phyloP scores from a whole-genome alignment of 179 eudicot genomes.

The Camellia oleifera region DNA sequence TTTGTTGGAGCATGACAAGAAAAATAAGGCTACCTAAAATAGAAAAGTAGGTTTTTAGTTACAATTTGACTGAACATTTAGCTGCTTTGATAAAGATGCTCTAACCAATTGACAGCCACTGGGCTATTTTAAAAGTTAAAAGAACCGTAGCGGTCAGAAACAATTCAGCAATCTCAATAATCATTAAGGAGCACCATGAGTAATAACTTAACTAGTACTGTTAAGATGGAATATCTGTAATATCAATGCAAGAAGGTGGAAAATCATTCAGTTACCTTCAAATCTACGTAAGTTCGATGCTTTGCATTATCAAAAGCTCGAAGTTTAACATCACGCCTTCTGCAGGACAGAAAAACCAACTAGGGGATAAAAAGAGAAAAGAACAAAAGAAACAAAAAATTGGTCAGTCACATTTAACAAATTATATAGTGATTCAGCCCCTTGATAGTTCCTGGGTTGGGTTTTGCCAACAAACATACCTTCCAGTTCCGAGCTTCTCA shows the following conservation, averaged over 20 bases:
- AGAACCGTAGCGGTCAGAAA: not conserved
- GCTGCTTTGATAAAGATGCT: too few species aligned
- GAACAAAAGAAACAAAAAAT: too few species aligned
- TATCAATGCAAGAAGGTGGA: not conserved
- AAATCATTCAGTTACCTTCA: slow-evolving; percentile 54
- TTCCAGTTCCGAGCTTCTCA: slow-evolving; percentile 98
- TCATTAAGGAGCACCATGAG: slow-evolving; percentile 1
- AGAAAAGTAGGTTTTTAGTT: too few species aligned
- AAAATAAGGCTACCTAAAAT: too few species aligned
- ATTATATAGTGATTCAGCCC: not conserved
- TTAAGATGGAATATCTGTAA: not conserved
- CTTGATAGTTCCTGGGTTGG: not conserved
- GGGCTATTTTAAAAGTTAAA: not conserved
- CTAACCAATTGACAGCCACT: too few species aligned
- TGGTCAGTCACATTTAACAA: not conserved
- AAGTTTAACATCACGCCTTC: slow-evolving; percentile 96
- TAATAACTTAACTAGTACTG: not conserved
- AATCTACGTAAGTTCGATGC: slow-evolving; percentile 94
- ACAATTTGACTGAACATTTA: too few species aligned
- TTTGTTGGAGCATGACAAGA: too few species aligned
- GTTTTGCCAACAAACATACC: slow-evolving; percentile 38
- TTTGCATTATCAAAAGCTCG: slow-evolving; percentile 86
- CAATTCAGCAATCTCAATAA: not conserved
- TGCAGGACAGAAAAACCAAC: slow-evolving; percentile 23
- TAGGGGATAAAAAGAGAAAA: not conserved